Percentiles rank a stretch among this genome's conserved stretches.
These are phyloP conservation scores for Leccinum pachyderme DNA, from an alignment of 1,284 basidiomycete genomes.

Conservation along the genomic window DNA sequence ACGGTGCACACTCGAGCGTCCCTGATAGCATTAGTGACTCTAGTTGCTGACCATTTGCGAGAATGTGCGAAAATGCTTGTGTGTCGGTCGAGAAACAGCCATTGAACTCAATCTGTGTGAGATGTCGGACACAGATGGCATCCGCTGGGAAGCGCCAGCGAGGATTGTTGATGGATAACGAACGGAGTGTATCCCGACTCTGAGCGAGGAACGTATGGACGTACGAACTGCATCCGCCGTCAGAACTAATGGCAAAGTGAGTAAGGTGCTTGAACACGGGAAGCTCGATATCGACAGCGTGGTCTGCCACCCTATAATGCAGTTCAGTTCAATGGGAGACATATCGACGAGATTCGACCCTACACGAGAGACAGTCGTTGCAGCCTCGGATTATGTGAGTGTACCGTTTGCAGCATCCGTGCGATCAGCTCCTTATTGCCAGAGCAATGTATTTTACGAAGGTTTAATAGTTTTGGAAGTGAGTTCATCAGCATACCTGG, in stretches of 20 bases:
- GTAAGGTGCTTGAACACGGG: conserved; percentile 59
- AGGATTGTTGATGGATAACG: conserved; percentile 52
- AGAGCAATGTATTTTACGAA: conserved; percentile 58
- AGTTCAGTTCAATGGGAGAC: conserved; percentile 1
- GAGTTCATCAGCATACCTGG: conserved; percentile 68
- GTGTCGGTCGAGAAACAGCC: conserved; percentile 50
- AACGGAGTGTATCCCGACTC: conserved; percentile 53
- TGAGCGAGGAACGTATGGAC: conserved; percentile 50
- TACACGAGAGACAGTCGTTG: conserved; percentile 56
- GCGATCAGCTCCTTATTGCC: conserved; percentile 54
- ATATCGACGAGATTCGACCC: conserved; percentile 14
- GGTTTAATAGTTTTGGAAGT: conserved; percentile 57
- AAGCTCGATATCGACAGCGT: conserved; percentile 49
- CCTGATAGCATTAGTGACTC: conserved; percentile 57
- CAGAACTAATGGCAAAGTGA: conserved; percentile 52
- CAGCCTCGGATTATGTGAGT: conserved; percentile 49
- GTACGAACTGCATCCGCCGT: conserved; percentile 40
- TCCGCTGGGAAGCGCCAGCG: conserved; percentile 56
- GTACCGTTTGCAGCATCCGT: conserved; percentile 51
- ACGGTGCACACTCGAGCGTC: conserved; percentile 47
- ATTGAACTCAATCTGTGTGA: conserved; percentile 61
- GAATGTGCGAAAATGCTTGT: conserved; percentile 55
- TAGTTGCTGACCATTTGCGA: conserved; percentile 58
- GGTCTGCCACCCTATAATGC: conserved; percentile 46
- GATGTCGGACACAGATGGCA: conserved; percentile 55